Percentiles rank a stretch among this genome's conserved stretches.
Evolutionary conservation across 23 red algal genomes (phyloP).

Genomic region (Cyanidioschyzon merolae): DNA sequence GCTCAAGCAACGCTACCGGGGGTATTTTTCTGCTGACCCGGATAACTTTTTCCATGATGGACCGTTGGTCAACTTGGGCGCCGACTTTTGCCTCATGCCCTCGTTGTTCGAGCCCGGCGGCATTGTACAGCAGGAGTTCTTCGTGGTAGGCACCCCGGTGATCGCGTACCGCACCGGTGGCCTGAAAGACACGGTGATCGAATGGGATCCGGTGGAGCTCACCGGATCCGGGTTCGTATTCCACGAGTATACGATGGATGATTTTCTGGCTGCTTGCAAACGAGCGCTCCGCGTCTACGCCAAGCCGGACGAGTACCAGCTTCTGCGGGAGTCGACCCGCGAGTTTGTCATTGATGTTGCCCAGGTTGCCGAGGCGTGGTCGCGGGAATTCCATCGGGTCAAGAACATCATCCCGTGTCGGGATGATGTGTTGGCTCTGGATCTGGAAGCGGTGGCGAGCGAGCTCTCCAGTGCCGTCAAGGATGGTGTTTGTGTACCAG

Average conservation of each 20-base stretch:
- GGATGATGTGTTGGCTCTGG: constrained; percentile 32
- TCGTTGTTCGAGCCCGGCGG: constrained; percentile 95
- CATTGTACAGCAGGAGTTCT: constrained; percentile 97
- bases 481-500: neutral
- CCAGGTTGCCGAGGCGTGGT: constrained; percentile 91
- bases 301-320: constrained; percentile 60
- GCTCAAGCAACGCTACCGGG: constrained; percentile 50
- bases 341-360: constrained; percentile 80
- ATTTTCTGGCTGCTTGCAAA: constrained; percentile 80
- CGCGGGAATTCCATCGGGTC: constrained; percentile 79
- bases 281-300: constrained; percentile 84
- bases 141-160: constrained; percentile 94
- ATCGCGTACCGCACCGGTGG: constrained; percentile 79
- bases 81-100: constrained; percentile 94
- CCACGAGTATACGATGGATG: constrained; percentile 59
- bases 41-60: constrained; percentile 96
- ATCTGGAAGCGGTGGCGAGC: constrained; percentile 29
- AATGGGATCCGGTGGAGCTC: constrained; percentile 67
- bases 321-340: constrained; percentile 51
- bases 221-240: constrained; percentile 90
- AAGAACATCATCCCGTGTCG: constrained; percentile 58
- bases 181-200: constrained; percentile 84
- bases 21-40: constrained; percentile 84
- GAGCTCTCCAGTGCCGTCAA: neutral
- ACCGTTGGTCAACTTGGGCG: constrained; percentile 77